Evolutionary conservation across 805 yeast genomes (phyloP), one percentile per base, ranked within the genome.

Genomic region (Saccharomycopsis guyanensis): DNA sequence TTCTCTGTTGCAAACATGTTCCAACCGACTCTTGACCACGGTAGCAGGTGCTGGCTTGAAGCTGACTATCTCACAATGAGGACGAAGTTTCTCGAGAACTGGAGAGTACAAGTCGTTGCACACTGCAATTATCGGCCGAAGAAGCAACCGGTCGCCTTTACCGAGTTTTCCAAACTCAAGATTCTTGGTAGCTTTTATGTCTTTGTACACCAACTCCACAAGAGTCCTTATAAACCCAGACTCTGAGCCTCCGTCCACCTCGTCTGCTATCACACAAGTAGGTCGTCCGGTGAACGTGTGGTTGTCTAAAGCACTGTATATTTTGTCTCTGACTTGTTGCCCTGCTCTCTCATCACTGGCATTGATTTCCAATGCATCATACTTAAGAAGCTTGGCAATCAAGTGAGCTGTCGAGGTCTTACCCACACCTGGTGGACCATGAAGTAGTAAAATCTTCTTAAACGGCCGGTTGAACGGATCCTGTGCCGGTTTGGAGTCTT

Each of bases 351-450:
- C 87, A 56, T 81, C 88, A 61, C 84, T 76, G 4, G 97, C 96
- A 64, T 91, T 91, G 50, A 91, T 73, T 56, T 91, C 98, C 54
- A 83, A 72, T 0, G 84, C 74, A 39, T 79, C 77, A 59, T 84
- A 91, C 0, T 95, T 95, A 34, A 85, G 74, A 53, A 86, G 95
- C 39, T 70, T 72, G 2, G 96, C 93, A 32, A 88, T 72, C 1
- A 87, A 76, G 57, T 89, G 96, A 0, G 91, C 86, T 1, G 88
- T 80, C 0, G 93, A 76, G 0, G 97, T 89, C 59, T 91, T 91
- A 7, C 98, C 98, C 15, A 83, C 71, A 1, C 98, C 98, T 0
- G 96, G 88, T 0, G 96, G 93, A 0, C 98, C 98, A 59, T 82
- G 87, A 8, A 93, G 73, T 35, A 93, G 65, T 18, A 93, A 59